Conservation (phyloP, 495 filamentous ascomycete species). For the Penicillium turbatum region DNA sequence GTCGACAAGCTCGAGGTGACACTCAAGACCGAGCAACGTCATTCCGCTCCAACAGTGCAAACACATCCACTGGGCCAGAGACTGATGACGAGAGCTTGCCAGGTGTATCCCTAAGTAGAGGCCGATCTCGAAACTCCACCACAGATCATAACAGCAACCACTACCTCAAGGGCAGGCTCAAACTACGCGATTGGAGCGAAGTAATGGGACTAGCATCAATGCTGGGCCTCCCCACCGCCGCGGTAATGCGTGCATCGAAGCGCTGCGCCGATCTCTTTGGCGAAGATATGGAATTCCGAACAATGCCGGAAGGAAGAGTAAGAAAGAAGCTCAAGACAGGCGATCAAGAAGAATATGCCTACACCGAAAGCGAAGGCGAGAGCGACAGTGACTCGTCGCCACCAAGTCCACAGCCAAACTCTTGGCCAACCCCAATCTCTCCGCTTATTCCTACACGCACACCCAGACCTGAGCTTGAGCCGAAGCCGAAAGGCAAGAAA, state of each 20-base stretch:
- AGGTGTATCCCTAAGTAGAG: constrained; percentile 17
- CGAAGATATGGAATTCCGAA: constrained; percentile 58
- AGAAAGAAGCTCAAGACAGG: constrained; percentile 12
- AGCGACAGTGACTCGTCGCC: constrained; percentile 3
- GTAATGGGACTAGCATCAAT: constrained; percentile 70
- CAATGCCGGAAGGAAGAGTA: constrained; percentile 43
- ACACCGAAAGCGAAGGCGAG: constrained; percentile 34
- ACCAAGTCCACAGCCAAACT: neutral
- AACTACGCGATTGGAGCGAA: constrained; percentile 74
- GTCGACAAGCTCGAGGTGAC: constrained; percentile 22
- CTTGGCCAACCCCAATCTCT: neutral
- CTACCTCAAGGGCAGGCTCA: constrained; percentile 23
- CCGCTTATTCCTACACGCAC: neutral
- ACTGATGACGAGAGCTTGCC: constrained; percentile 7
- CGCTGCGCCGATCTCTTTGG: constrained; percentile 69
- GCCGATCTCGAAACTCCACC: constrained; percentile 10
- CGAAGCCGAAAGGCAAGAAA: neutral
- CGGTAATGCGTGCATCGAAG: constrained; percentile 59
- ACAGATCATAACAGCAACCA: neutral
- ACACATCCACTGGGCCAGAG: neutral
- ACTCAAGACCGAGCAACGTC: constrained; percentile 4
- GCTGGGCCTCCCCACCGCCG: constrained; percentile 56
- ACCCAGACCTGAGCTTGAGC: neutral
- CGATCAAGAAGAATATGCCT: constrained; percentile 24
- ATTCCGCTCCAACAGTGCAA: constrained; percentile 9